Percentiles rank a stretch among this genome's conserved stretches.
Conservation (phyloP, 805 yeast genomes). For the Kodamaea kaohsiungensis region DNA sequence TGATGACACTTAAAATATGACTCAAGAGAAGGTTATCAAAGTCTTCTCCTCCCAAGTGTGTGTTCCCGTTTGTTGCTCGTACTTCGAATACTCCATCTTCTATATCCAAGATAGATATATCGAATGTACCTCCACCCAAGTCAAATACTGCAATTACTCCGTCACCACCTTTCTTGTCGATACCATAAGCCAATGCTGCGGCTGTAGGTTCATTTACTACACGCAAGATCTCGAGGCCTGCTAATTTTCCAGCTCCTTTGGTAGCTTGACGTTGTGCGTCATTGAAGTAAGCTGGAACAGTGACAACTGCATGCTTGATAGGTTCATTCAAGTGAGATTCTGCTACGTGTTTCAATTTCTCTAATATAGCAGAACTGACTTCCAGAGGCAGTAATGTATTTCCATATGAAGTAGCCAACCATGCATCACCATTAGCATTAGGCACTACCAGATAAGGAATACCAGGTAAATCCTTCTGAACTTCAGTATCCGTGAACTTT, state of each 20-base stretch:
- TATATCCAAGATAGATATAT: constrained; percentile 73
- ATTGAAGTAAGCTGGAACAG: constrained; percentile 84
- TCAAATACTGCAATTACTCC: constrained; percentile 65
- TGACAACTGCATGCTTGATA: constrained; percentile 73
- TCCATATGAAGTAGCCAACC: constrained; percentile 51
- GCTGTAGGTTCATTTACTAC: constrained; percentile 86
- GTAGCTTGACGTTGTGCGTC: constrained; percentile 84
- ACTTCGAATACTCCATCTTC: constrained; percentile 84
- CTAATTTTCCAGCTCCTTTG: constrained; percentile 72
- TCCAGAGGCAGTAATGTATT: constrained; percentile 63
- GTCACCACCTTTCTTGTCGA: constrained; percentile 53
- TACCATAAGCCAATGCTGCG: constrained; percentile 81
- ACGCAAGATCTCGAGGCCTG: constrained; percentile 74
- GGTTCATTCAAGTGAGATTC: constrained; percentile 44
- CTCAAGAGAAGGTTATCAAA: constrained; percentile 66
- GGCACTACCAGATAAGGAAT: constrained; percentile 65
- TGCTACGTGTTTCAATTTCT: constrained; percentile 67
- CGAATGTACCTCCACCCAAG: constrained; percentile 86
- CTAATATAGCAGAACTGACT: constrained; percentile 64
- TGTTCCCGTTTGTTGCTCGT: constrained; percentile 79
- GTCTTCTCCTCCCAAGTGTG: constrained; percentile 86
- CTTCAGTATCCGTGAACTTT: constrained; percentile 65
- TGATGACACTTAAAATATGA: constrained; percentile 58
- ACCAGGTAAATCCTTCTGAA: constrained; percentile 62
- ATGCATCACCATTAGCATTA: constrained; percentile 67